Conservation (phyloP, 2,329 filamentous ascomycete species). For the Aspergillus sp. region DNA sequence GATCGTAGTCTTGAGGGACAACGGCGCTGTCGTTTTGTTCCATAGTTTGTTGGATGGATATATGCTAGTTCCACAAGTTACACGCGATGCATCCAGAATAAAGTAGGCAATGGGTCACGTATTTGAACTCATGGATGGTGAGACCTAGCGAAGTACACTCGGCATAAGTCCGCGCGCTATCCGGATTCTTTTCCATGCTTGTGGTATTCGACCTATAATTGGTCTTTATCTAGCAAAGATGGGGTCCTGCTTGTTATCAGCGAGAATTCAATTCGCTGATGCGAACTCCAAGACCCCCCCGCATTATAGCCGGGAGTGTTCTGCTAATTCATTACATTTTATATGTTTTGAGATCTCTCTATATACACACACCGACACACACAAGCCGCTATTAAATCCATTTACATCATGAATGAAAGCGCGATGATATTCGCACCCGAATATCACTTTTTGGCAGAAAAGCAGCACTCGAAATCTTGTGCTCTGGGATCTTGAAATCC, state of each 20-base stretch:
- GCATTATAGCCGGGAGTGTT: background rate
- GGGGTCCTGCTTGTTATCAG: background rate
- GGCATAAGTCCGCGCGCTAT: constrained; percentile 13
- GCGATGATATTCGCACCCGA: constrained; percentile 54
- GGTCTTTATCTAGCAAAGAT: background rate
- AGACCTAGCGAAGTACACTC: constrained; percentile 42
- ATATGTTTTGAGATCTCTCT: background rate
- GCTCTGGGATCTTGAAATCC: constrained; percentile 53
- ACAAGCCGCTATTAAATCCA: background rate
- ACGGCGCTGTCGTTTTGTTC: constrained; percentile 6
- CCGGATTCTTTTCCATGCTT: constrained; percentile 19
- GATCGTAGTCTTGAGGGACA: constrained; percentile 49
- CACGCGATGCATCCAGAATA: background rate
- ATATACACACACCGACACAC: background rate
- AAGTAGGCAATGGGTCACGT: background rate
- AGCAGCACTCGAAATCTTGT: constrained; percentile 49
- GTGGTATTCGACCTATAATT: background rate
- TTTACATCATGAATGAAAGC: constrained; percentile 23
- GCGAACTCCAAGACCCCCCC: background rate
- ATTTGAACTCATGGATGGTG: constrained; percentile 28
- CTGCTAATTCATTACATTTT: background rate
- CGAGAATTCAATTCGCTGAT: background rate
- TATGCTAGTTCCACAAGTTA: background rate
- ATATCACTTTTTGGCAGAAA: constrained; percentile 54
- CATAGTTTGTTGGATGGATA: background rate